These are phyloP conservation scores for Aspergillus fijiensis DNA, from an alignment of 2,329 filamentous ascomycete species.

Conservation along the genomic window DNA sequence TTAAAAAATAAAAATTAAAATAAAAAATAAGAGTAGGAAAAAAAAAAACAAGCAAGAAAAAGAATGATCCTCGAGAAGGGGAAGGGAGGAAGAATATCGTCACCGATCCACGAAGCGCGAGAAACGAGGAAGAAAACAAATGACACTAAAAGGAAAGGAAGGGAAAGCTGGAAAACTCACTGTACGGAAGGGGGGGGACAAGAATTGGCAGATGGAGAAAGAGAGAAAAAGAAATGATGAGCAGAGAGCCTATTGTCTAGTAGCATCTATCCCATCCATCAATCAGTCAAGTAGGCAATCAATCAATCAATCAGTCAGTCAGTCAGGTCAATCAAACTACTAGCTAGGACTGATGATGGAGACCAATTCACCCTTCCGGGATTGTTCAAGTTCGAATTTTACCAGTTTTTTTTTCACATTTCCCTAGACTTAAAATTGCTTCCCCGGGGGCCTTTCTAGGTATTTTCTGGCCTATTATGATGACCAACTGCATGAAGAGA, in stretches of 20 bases:
- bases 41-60: conserved; percentile 3
- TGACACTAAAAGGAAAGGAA: conserved; percentile 2
- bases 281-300: neutral
- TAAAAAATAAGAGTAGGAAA: neutral
- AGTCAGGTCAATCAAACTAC: conserved; percentile 1
- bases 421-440: too few relatives aligned
- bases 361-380: neutral
- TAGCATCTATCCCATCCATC: neutral
- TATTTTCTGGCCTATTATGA: neutral
- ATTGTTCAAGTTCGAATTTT: neutral
- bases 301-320: neutral
- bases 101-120: neutral
- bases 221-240: neutral
- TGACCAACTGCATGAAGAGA: neutral
- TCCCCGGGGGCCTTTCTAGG: neutral
- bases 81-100: neutral
- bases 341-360: neutral
- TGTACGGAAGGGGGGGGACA: neutral
- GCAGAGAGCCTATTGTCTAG: neutral
- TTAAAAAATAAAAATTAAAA: neutral
- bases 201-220: neutral
- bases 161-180: conserved; percentile 3
- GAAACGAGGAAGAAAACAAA: conserved; percentile 9
- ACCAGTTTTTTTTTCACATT: neutral
- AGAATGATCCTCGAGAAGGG: neutral